Base-by-base conservation (phyloP, 202 grass and related monocot species). In the Zizania palustris region DNA sequence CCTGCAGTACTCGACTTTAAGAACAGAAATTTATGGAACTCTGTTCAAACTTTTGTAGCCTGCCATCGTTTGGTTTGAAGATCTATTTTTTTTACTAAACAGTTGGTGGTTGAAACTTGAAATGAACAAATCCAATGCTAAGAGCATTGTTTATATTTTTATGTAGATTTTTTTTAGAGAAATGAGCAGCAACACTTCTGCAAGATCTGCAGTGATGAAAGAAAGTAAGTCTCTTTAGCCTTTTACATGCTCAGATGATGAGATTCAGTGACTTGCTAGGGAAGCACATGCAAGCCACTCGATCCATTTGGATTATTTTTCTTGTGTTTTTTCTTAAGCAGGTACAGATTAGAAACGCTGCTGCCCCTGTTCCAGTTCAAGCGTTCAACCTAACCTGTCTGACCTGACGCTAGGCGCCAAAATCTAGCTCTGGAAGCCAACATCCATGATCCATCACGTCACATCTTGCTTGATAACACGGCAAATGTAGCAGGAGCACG, bases 361-460 rank as follows among this genome's bases (percentile, higher is more conserved):
- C 6, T 6, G 35, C 37, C n/a, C 10, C 18, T 28, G 1, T 53
- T 54, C 28, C 2, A 28, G 28, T 28, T 28, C 28, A 28, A 28
- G 28, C 2, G 28, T 28, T 28, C 28, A 28, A 28, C 3, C 14
- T 59, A 33, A 7, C 59, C 69, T 42, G 40, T 67, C 50, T 62
- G 56, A 65, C 82, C 40, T 34, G 82, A 58, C 59, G 22, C 40
- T 1, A 39, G 10, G 46, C 8, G 74, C 60, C 82, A 48, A 78
- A 65, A 64, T 28, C 15, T 15, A 48, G 59, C 46, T 39, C 49
- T 11, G 3, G 46, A 84, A 69, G 81, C 59, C 71, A 49, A 62
- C 55, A 5, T 61, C 46, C 36, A 69, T 69, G 82, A 84, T 65
- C 65, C 73, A 33, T 78, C 82, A 46, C 82, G 74, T 78, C 82